Conservation (phyloP, 306 rosid species). For the Coriaria nepalensis region DNA sequence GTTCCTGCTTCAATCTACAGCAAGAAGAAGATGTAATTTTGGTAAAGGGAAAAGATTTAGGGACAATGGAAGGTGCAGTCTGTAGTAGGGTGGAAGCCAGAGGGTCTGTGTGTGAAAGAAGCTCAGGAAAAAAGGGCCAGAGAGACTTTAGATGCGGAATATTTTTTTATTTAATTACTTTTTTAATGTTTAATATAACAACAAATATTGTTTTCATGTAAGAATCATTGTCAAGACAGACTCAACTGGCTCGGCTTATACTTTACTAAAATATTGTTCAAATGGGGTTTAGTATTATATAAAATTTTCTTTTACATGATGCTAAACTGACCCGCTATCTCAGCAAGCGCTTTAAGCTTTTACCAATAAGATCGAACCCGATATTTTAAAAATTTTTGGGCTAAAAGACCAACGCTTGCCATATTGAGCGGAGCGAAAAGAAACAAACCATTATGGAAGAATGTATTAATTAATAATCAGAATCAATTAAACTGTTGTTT, state of each 20-base stretch:
- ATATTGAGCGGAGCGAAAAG: too few relatives aligned
- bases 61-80: slow-evolving; percentile 3
- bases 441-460: slow-evolving; percentile 6
- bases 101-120: slow-evolving; percentile 11
- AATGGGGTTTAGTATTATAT: too few relatives aligned
- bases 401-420: too few relatives aligned
- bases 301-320: too few relatives aligned
- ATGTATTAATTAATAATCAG: not conserved
- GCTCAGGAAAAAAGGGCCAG: not conserved
- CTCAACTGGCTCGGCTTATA: slow-evolving; percentile 24
- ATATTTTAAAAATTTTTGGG: too few relatives aligned
- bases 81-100: slow-evolving; percentile 26
- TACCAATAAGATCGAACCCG: too few relatives aligned
- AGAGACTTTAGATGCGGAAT: slow-evolving; percentile 51
- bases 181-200: slow-evolving; percentile 1
- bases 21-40: slow-evolving; percentile 9
- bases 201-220: not conserved
- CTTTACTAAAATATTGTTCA: not conserved
- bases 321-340: too few relatives aligned
- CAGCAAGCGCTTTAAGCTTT: too few relatives aligned
- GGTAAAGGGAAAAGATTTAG: slow-evolving; percentile 1
- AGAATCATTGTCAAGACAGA: slow-evolving; percentile 7
- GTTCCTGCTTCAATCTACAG: slow-evolving; percentile 8
- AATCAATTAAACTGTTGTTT: not conserved
- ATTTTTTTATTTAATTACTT: slow-evolving; percentile 6